A percentile compares a stretch with the other conserved stretches of the same genome.
phyloP scores from a whole-genome alignment of 73 alveolate genomes.

The Stentor coeruleus region DNA sequence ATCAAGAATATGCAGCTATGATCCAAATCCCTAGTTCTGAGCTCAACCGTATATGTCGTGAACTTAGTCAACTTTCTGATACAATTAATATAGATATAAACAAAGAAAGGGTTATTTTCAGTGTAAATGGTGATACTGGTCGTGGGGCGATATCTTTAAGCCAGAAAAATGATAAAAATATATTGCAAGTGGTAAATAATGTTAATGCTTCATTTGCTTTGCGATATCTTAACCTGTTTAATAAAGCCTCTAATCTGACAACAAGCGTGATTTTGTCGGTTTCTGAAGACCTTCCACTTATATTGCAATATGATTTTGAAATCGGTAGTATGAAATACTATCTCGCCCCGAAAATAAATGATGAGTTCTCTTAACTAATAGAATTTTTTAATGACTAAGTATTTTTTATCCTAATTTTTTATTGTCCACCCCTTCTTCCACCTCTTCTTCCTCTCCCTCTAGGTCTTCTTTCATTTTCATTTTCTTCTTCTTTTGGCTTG shows the following conservation, averaged over 20 bases:
- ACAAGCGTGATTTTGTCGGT: conserved; percentile 76
- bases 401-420: neutral
- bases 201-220: conserved; percentile 91
- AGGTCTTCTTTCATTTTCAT: neutral
- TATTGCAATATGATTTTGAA: conserved; percentile 89
- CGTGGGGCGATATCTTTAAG: conserved; percentile 90
- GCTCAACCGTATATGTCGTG: conserved; percentile 92
- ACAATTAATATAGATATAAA: conserved; percentile 86
- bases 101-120: conserved; percentile 77
- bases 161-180: conserved; percentile 35
- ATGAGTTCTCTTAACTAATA: conserved; percentile 45
- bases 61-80: conserved; percentile 83
- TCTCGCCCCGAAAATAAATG: conserved; percentile 98
- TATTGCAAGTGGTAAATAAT: conserved; percentile 46
- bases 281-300: conserved; percentile 91
- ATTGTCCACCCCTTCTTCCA: neutral
- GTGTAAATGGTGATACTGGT: conserved; percentile 93
- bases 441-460: conserved; percentile 15
- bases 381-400: neutral
- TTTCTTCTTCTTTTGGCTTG: neutral
- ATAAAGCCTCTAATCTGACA: conserved; percentile 91
- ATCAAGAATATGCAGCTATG: conserved; percentile 90
- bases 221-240: conserved; percentile 96
- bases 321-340: conserved; percentile 93
- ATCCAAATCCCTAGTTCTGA: conserved; percentile 85